Evolutionary conservation across 148 eudicot species (phyloP).

Genomic region (Arctostaphylos glauca): DNA sequence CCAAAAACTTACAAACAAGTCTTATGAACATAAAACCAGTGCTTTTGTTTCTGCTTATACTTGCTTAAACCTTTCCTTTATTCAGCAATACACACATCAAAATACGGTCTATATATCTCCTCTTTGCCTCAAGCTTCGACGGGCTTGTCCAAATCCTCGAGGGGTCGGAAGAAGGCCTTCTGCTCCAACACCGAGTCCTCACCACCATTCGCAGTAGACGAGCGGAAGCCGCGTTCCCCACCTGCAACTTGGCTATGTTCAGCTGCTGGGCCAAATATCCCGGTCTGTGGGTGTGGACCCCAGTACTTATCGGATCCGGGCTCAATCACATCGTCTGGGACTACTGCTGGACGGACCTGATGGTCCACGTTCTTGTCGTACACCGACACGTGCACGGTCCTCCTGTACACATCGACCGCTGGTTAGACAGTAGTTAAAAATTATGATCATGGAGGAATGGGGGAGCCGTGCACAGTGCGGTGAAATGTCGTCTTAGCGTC

Average conservation of each 20-base stretch:
- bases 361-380: slow-evolving; percentile 93
- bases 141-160: slow-evolving; percentile 71
- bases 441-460: neutral
- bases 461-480: too few species aligned
- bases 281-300: slow-evolving; percentile 86
- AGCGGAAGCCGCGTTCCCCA: slow-evolving; percentile 27
- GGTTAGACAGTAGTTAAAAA: neutral
- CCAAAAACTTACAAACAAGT: neutral
- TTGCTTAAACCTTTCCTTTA: neutral
- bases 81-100: neutral
- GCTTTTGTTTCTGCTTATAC: neutral
- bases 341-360: slow-evolving; percentile 47
- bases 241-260: slow-evolving; percentile 28
- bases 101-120: neutral
- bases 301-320: slow-evolving; percentile 62
- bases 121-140: slow-evolving; percentile 4
- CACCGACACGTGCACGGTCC: slow-evolving; percentile 57
- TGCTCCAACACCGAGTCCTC: slow-evolving; percentile 73
- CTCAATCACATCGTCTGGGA: slow-evolving; percentile 68
- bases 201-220: slow-evolving; percentile 23
- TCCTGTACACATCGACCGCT: slow-evolving; percentile 51
- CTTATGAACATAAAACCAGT: slow-evolving; percentile 3
- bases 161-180: slow-evolving; percentile 82
- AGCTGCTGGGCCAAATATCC: slow-evolving; percentile 75
- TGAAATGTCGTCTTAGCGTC: too few species aligned